These are phyloP conservation scores for Amylocarpus encephaloides DNA, from an alignment of 2,329 filamentous ascomycete genomes.

Conservation along the genomic window DNA sequence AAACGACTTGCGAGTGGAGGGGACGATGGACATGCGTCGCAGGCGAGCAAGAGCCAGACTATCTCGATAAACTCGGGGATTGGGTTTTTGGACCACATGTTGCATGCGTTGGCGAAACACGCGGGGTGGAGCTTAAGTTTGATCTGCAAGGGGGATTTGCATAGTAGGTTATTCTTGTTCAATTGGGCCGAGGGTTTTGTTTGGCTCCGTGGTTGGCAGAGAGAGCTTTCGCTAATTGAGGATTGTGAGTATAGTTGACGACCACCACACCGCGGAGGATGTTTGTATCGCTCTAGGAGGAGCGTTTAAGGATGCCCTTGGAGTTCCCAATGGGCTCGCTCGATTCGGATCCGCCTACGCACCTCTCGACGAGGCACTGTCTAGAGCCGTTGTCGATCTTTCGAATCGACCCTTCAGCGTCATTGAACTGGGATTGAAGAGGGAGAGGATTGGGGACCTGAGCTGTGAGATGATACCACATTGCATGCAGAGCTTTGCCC, in stretches of 20 bases:
- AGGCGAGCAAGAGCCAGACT: slow-evolving; percentile 75
- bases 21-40: slow-evolving; percentile 69
- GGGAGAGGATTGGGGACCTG: slow-evolving; percentile 90
- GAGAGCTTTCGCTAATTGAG: not conserved
- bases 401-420: slow-evolving; percentile 86
- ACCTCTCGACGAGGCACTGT: slow-evolving; percentile 91
- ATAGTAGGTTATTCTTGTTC: slow-evolving; percentile 56
- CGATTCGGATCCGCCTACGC: slow-evolving; percentile 90
- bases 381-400: slow-evolving; percentile 87
- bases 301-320: slow-evolving; percentile 77
- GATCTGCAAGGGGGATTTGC: slow-evolving; percentile 78
- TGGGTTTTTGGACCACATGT: slow-evolving; percentile 97
- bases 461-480: slow-evolving; percentile 97
- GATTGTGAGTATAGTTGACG: slow-evolving; percentile 63
- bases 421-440: slow-evolving; percentile 73
- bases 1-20: slow-evolving; percentile 43
- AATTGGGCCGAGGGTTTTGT: not conserved
- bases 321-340: slow-evolving; percentile 71
- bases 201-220: too few species aligned
- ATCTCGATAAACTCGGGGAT: slow-evolving; percentile 90
- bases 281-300: slow-evolving; percentile 83
- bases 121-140: slow-evolving; percentile 86
- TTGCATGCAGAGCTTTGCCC: slow-evolving; percentile 88
- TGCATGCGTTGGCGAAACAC: slow-evolving; percentile 94
- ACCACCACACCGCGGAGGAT: slow-evolving; percentile 97